Evolutionary conservation across 495 filamentous ascomycete genomes (phyloP).

Genomic region (Umbilicaria muhlenbergii): DNA sequence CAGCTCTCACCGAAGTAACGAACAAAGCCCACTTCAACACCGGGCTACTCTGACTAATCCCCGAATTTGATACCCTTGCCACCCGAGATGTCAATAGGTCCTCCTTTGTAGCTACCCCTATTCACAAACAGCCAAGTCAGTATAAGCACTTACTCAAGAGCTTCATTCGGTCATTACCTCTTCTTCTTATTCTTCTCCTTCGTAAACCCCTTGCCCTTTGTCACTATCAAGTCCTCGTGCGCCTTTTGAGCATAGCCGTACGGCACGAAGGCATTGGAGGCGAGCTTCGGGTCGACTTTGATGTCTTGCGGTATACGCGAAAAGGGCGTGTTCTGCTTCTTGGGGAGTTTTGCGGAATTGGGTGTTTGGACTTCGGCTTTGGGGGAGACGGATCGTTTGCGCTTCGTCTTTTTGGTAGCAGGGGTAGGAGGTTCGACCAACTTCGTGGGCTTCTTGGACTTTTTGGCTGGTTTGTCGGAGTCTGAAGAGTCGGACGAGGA

Average conservation of each 20-base stretch:
- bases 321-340: constrained; percentile 34
- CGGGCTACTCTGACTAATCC: constrained; percentile 29
- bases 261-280: constrained; percentile 55
- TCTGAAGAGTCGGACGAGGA: constrained; percentile 19
- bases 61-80: constrained; percentile 80
- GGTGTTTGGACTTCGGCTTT: constrained; percentile 32
- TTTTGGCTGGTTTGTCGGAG: constrained; percentile 16
- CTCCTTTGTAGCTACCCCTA: constrained; percentile 71
- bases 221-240: constrained; percentile 72
- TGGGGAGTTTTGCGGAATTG: constrained; percentile 21
- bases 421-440: background rate
- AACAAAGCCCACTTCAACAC: no score
- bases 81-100: constrained; percentile 57
- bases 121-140: background rate
- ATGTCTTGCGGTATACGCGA: constrained; percentile 12
- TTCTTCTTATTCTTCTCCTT: constrained; percentile 99
- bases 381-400: constrained; percentile 21
- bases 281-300: constrained; percentile 36
- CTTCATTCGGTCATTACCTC: constrained; percentile 7
- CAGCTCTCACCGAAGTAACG: no score
- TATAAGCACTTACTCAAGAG: background rate
- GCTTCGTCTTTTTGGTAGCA: constrained; percentile 23
- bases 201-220: constrained; percentile 92
- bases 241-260: constrained; percentile 85
- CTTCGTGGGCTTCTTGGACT: background rate